Evolutionary conservation across 441 rosid genomes (phyloP).

Genomic region (Croton laevigatus): DNA sequence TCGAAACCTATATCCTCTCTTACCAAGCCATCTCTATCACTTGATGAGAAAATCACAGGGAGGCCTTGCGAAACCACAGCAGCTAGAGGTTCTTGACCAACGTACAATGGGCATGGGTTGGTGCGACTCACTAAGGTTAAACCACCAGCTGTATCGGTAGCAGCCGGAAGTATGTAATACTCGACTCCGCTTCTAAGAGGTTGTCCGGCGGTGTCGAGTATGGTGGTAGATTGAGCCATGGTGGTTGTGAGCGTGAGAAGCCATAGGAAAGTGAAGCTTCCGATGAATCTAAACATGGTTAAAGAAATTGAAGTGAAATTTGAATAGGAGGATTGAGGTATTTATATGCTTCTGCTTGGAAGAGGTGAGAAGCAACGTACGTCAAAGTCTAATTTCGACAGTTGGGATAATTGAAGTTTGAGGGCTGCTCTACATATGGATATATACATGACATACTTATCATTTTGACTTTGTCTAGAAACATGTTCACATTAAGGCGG

Average conservation of each 20-base stretch:
- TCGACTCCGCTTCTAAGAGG: neutral
- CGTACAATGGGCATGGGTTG: slow-evolving; percentile 8
- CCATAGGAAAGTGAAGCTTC: neutral
- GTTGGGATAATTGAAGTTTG: too few species aligned
- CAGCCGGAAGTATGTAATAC: slow-evolving; percentile 18
- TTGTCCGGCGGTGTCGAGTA: neutral
- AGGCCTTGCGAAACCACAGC: slow-evolving; percentile 11
- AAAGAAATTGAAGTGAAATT: neutral
- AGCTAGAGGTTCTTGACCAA: slow-evolving; percentile 15
- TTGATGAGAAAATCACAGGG: neutral
- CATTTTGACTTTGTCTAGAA: too few species aligned
- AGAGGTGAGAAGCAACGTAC: neutral
- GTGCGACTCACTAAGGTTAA: slow-evolving; percentile 4
- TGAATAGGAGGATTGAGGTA: neutral
- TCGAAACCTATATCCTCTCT: neutral
- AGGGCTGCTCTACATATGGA: too few species aligned
- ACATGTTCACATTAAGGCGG: too few species aligned
- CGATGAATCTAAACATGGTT: neutral
- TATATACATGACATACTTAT: too few species aligned
- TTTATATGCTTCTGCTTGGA: neutral
- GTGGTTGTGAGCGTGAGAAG: neutral
- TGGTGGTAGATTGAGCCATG: neutral
- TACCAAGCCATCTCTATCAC: neutral
- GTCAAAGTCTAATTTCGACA: neutral
- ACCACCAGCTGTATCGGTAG: slow-evolving; percentile 15